Conservation (phyloP, 2,329 filamentous ascomycete genomes). For the Corynespora cassiicola region DNA sequence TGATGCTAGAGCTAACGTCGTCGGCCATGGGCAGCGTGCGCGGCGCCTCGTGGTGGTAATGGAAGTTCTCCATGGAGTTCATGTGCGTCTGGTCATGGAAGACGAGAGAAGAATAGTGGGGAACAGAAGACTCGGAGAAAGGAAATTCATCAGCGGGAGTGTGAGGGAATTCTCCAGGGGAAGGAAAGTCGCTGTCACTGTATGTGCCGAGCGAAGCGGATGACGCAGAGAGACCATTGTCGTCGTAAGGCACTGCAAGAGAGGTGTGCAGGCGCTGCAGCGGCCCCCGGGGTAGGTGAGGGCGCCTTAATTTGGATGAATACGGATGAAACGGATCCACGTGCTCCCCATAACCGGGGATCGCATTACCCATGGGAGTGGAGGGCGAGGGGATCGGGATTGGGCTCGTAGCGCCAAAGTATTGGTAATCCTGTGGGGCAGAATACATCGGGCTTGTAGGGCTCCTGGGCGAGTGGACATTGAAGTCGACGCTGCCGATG, state of each 20-base stretch:
- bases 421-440: slow-evolving; percentile 43
- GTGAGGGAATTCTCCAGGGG: slow-evolving; percentile 54
- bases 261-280: slow-evolving; percentile 53
- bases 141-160: slow-evolving; percentile 54
- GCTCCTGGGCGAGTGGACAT: slow-evolving; percentile 39
- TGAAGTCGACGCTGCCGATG: slow-evolving; percentile 43
- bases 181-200: slow-evolving; percentile 56
- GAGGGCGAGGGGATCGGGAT: slow-evolving; percentile 48
- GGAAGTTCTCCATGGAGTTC: slow-evolving; percentile 46
- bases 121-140: slow-evolving; percentile 48
- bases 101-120: slow-evolving; percentile 40
- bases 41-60: slow-evolving; percentile 42
- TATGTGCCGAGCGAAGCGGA: slow-evolving; percentile 55
- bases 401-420: slow-evolving; percentile 45
- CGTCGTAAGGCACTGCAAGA: slow-evolving; percentile 49
- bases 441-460: slow-evolving; percentile 45
- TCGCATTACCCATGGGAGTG: slow-evolving; percentile 45
- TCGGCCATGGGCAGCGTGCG: slow-evolving; percentile 46
- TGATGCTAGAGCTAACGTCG: slow-evolving; percentile 53
- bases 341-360: slow-evolving; percentile 47
- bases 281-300: slow-evolving; percentile 46
- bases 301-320: slow-evolving; percentile 45
- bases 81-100: slow-evolving; percentile 42
- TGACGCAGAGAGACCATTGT: slow-evolving; percentile 51
- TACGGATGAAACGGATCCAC: slow-evolving; percentile 43